Base-by-base conservation (phyloP, 768 basidiomycete species). In the Agrocybe praecox region DNA sequence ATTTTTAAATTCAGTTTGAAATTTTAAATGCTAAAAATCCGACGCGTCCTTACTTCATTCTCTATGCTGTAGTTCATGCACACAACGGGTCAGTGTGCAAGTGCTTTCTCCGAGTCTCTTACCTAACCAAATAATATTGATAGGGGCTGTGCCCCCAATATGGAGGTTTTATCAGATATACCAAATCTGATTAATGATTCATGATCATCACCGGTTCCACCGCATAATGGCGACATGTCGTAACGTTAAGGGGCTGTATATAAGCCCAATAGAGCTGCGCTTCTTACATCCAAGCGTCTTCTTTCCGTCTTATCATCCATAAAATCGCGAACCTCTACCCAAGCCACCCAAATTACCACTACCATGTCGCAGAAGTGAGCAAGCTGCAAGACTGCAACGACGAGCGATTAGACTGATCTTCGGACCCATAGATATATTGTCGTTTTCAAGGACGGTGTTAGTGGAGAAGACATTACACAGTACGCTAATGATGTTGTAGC, bases 381-480 rank as follows among this genome's bases (percentile, higher is more conserved):
- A 26, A 21, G 47, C 40, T 47, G 53, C 55, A 26, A 21, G 47
- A 49, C 40, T 21, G 24, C 23, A 24, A 36, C 22, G 32, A 49
- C 49, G 15, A 24, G 24, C 17, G 19, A 22, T 23, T 12, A 51
- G n/a, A 19, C 23, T 36, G 40, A 43, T 15, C 18, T 22, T 9
- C 1, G 9, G 21, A 48, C 29, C 46, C 2, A 22, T 17, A 22
- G 58, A 44, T 59, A 56, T 29, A 63, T 63, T 44, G 56, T 65
- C 22, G 64, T 65, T 15, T 65, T 65, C 57, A 62, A 65, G 36
- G 57, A 62, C 21, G 36, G 19, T 10, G 59, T 65, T 9, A 62
- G 54, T 11, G 49, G 49, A 8, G 61, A 59, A 19, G 42, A 65
- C 24, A 61, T 65, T 22, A 42, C 55, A 10, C 24, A 62, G 43